Conservation (phyloP, 164 flowering plant genomes). For the Berberis vulgaris region DNA sequence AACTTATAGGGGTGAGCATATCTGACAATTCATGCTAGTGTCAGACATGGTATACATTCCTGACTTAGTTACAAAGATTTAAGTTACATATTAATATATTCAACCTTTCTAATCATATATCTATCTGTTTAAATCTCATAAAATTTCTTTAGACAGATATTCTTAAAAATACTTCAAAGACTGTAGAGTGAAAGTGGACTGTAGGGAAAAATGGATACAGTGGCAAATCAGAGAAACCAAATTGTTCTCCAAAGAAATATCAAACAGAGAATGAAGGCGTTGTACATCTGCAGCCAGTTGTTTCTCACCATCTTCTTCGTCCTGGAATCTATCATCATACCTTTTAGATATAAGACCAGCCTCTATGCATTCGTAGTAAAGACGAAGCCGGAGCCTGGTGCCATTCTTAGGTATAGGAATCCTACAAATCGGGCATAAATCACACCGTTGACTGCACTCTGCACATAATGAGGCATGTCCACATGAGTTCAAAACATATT, state of each 20-base stretch:
- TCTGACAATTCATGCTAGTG: too few species aligned
- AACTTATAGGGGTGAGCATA: too few species aligned
- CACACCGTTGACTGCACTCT: constrained; percentile 87
- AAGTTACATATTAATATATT: neutral
- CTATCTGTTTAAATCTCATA: too few species aligned
- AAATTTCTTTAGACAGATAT: neutral
- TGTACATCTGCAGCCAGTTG: constrained; percentile 54
- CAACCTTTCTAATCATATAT: neutral
- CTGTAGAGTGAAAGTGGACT: neutral
- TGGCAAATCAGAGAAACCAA: constrained; percentile 86
- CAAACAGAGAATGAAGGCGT: constrained; percentile 81
- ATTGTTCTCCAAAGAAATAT: constrained; percentile 85
- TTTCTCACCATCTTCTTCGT: constrained; percentile 43
- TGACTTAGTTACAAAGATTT: neutral
- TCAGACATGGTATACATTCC: too few species aligned
- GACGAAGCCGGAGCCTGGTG: constrained; percentile 45
- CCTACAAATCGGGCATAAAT: constrained; percentile 88
- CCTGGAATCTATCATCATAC: constrained; percentile 56
- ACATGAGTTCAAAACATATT: constrained; percentile 59
- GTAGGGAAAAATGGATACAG: constrained; percentile 61
- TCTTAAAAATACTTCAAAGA: neutral
- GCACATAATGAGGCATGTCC: constrained; percentile 88
- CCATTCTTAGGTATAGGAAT: constrained; percentile 47
- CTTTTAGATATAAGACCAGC: constrained; percentile 80
- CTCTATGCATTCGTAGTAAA: constrained; percentile 73